phyloP scores from a whole-genome alignment of 2,329 filamentous ascomycete genomes.

The Nigrospora sphaerica region DNA sequence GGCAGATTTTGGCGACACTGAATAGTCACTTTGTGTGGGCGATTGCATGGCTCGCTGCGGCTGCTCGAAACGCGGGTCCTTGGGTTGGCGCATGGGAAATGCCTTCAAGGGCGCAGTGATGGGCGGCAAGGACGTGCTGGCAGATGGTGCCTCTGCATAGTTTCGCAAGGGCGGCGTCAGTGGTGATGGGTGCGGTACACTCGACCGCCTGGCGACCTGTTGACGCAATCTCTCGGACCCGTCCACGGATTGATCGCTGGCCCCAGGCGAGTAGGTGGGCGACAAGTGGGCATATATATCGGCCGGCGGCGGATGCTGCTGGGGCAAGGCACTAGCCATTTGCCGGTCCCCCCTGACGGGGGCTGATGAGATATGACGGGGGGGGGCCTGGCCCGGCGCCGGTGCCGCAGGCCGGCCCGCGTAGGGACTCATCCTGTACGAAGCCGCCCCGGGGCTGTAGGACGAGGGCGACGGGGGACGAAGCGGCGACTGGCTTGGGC shows the following conservation, averaged over 20 bases:
- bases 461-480: neutral
- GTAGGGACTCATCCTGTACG: neutral
- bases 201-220: neutral
- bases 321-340: neutral
- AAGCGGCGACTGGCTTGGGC: constrained; percentile 1
- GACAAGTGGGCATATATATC: constrained; percentile 1
- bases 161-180: neutral
- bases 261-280: neutral
- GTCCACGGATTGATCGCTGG: neutral
- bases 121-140: no score
- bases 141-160: no score
- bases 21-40: constrained; percentile 5
- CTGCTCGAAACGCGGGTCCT: constrained; percentile 1
- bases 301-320: neutral
- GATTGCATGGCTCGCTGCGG: constrained; percentile 10
- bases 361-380: neutral
- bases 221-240: neutral
- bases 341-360: neutral
- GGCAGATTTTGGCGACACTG: constrained; percentile 15
- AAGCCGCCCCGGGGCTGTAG: neutral
- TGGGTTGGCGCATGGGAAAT: no score
- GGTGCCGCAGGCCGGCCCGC: neutral
- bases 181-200: neutral
- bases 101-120: neutral
- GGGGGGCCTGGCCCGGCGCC: neutral